These are phyloP conservation scores for Trichosanthes cucumerina DNA, from an alignment of 306 rosid genomes.

Conservation along the genomic window DNA sequence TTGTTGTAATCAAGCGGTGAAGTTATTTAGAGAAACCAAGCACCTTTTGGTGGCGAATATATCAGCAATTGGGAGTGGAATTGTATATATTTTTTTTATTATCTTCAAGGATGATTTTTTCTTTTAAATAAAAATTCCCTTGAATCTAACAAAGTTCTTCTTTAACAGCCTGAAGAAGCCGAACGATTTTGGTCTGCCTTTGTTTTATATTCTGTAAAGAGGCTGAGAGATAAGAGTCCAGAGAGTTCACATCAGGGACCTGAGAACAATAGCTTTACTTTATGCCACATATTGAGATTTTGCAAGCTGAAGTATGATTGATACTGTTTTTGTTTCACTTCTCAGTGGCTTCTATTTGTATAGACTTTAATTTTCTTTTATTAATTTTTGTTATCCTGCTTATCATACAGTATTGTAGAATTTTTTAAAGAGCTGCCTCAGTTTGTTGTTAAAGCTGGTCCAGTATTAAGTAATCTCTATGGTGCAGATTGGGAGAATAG, in stretches of 20 bases:
- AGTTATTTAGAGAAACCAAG: slow-evolving; percentile 56
- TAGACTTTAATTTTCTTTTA: neutral
- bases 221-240: slow-evolving; percentile 33
- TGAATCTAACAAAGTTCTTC: neutral
- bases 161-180: slow-evolving; percentile 73
- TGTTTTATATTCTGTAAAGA: slow-evolving; percentile 58
- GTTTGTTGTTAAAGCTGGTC: slow-evolving; percentile 79
- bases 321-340: neutral
- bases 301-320: slow-evolving; percentile 64
- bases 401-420: slow-evolving; percentile 55
- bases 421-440: slow-evolving; percentile 96
- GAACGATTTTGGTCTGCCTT: slow-evolving; percentile 80
- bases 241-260: slow-evolving; percentile 26
- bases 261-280: slow-evolving; percentile 36
- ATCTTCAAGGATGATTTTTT: neutral
- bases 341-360: neutral
- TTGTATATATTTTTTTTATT: slow-evolving; percentile 25
- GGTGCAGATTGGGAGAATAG: slow-evolving; percentile 92
- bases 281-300: slow-evolving; percentile 73
- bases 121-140: neutral
- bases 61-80: slow-evolving; percentile 61
- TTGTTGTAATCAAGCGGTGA: slow-evolving; percentile 32
- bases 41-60: slow-evolving; percentile 37
- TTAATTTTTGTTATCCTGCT: slow-evolving; percentile 14
- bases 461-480: slow-evolving; percentile 48